Base-by-base conservation (phyloP, 2,329 filamentous ascomycete species). In the Dryadomyces quercivorus region DNA sequence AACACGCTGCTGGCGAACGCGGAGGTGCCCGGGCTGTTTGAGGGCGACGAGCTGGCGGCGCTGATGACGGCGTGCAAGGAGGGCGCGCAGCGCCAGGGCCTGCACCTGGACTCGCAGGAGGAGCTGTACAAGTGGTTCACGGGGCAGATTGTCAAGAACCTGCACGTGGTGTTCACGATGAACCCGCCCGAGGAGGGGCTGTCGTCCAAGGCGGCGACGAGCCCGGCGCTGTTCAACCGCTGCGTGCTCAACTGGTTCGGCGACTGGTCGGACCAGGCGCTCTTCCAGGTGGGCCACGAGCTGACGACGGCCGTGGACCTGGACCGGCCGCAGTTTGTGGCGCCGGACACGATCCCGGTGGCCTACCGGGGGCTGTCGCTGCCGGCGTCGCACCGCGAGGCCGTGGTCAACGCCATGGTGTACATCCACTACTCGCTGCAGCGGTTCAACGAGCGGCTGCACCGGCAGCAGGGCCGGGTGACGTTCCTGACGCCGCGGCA, bases 61-160 rank as follows among this genome's bases (percentile, higher is more conserved):
- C 75, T 99, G 59, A 97, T 99, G 93, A 98, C 94, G 26, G 90
- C 91, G 54, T 98, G 94, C 75, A 97, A 96, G 69, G 93, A 99
- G 72, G 94, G 93, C 57, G 92, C 93, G 20, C 93, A 98, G 68
- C 85, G 91, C 58, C 93, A 98, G 73, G 93, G 93, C 50, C 77
- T 97, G 56, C 82, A 97, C 56, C 80, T 98, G 1, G 93, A 99
- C 71, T 97, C 93, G 1, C 91, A 95, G 62, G 94, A 99, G 72
- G 93, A 99, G 69, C 76, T 98, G n/a, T 98, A 98, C 78, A 97
- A 97, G 73, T 99, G 93, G 93, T 99, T 99, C 73, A 98, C 94
- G 0, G 88, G 95, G 63, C 93, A 99, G 69, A 97, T 99, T 63
- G 88, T 98, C 67, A 95, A 95, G 75, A 99, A 99, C 65, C 74